Base-by-base conservation (phyloP, 805 yeast species). In the Sugiyamaella smithiae region DNA sequence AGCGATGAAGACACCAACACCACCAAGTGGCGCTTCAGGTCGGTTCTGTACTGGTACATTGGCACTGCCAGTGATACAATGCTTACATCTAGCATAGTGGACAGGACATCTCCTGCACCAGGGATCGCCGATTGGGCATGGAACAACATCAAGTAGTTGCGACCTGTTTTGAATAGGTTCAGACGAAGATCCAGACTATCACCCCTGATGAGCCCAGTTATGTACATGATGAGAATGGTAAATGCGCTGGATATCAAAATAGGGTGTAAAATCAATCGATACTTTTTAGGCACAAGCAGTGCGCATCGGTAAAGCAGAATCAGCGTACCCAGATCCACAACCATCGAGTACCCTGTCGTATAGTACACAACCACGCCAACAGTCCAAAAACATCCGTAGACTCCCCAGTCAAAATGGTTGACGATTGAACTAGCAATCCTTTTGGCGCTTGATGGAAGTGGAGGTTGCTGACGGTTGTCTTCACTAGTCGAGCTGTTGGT, bases 91-190 rank as follows among this genome's bases (percentile, higher is more conserved):
- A 86, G 82, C 55, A 85, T 64, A 0, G 89, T 76, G 4, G 81
- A 63, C 33, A 86, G 71, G 14, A 86, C 70, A 60, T 86, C 95
- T 1, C 95, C 95, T 11, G 90, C 86, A 0, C 95, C 95, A 0
- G 95, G 93, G 76, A 80, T 75, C 17, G 65, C 61, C 19, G 65
- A 52, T 17, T 59, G 59, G 41, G 45, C 22, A 56, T 75, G 75
- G 63, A 84, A 83, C 23, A 86, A 69, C 49, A 74, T 67, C 40
- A 82, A 62, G 58, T 86, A 86, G 11, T 72, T 84, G 47, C 82
- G 72, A 0, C 90, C 90, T 0, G 91, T 85, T 55, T 81, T 79
- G 67, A 82, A 86, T 55, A 71, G 70, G 36, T 67, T 59, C 50
- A 86, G 69, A 54, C 83, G 84, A 32, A 77, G 75, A n/a, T 64